A percentile compares a stretch with the other conserved stretches of the same genome.
Conservation (phyloP, 805 yeast genomes). For the Spathaspora girioi region DNA sequence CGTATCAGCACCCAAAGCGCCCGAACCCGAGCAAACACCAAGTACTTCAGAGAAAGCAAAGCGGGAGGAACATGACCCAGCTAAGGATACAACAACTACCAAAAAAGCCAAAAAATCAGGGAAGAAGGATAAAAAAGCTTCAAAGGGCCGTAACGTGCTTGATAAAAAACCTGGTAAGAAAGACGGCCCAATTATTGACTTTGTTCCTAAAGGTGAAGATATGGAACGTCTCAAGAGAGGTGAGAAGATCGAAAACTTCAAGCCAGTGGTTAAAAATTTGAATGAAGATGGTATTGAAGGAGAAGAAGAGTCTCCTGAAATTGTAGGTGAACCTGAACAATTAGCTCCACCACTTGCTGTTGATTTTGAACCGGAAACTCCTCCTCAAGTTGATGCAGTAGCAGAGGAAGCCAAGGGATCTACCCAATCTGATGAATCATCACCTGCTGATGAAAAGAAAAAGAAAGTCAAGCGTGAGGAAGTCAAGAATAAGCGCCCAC, state of each 20-base stretch:
- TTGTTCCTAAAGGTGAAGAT: conserved; percentile 1
- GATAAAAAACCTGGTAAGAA: not conserved
- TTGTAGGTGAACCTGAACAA: not conserved
- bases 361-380: conserved; percentile 6
- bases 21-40: conserved; percentile 9
- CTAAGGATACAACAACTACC: not conserved
- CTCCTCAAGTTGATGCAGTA: not conserved
- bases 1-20: conserved; percentile 4
- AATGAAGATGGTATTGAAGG: not conserved
- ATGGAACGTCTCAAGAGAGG: not conserved
- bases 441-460: not conserved
- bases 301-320: conserved; percentile 1
- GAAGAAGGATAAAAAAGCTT: not conserved
- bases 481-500: not conserved
- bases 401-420: not conserved
- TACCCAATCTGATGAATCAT: not conserved
- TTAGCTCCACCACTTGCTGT: conserved; percentile 7
- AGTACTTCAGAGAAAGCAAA: not conserved
- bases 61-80: not conserved
- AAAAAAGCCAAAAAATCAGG: not conserved
- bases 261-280: not conserved
- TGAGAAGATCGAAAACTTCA: not conserved
- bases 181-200: not conserved
- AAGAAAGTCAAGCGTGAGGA: not conserved
- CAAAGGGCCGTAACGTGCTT: not conserved